Evolutionary conservation across 208 protist genomes (phyloP), one percentile per base, ranked within the genome.

Genomic region (Crithidia thermophila): DNA sequence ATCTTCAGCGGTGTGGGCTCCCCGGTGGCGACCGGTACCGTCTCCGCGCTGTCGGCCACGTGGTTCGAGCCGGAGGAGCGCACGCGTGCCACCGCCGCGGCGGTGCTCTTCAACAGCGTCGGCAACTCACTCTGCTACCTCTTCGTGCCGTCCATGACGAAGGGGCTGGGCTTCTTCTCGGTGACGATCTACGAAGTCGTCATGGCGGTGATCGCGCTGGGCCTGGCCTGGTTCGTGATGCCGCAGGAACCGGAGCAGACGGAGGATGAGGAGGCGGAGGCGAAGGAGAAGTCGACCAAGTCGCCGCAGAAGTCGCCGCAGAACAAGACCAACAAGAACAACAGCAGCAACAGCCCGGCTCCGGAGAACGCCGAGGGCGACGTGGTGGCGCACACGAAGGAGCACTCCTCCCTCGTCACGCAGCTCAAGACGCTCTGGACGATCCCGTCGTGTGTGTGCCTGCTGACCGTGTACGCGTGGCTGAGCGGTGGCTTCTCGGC

Each of bases 1-100:
- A 93, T 95, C 30, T 89, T 85, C 59, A 93, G 85, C 60, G 90
- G 85, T 45, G 65, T 95, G n/a, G 87, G 84, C 55, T 95, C 90
- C 18, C 90, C 90, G 18, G 87, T 93, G 20, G 90, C 87, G 20
- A 93, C 84, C 8, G 90, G 87, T 23, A 73, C 66, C 47, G 85
- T 90, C 3, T 95, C 90, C 8, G 84, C 84, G 36, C 77, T 95
- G n/a, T 95, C 90, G 14, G 90, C 90, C 47, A 84, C 68, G 18
- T 95, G 90, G 87, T 95, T 95, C 53, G 66, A 77, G 53, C 85
- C 85, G 13, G 74, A 91, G 53, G 85, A 95, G 78, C 85, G 87
- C 51, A 95, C 87, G 23, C 81, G 90, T 37, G 86, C 90, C 46
- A 95, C 90, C 10, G 87, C 87, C 23, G 82, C 79, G 25, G 82